Base-by-base conservation (phyloP, 1,284 basidiomycete genomes). In the Heliocybe sulcata region DNA sequence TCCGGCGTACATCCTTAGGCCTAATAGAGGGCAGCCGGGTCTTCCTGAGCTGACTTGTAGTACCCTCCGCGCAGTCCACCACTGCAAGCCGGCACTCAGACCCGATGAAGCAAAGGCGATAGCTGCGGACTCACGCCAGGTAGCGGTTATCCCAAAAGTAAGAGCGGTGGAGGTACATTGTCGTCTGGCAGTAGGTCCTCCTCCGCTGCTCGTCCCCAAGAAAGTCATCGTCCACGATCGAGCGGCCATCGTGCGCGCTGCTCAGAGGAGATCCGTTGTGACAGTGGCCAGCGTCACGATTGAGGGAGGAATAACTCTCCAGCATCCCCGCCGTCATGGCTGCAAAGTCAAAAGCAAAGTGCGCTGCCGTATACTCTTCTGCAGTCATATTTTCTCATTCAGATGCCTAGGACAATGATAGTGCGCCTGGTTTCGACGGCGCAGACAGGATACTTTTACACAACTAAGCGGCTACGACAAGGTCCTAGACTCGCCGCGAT, bases 371-470 rank as follows among this genome's bases (percentile, higher is more conserved):
- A n/a, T 6, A n/a, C 38, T 42, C 12, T 16, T 16, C 38, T 8
- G 16, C 19, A 4, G 12, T 35, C 8, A 6, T 42, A 8, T n/a
- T 6, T 8, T 6, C 16, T 42, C 38, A 16, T n/a, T 16, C 38
- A 16, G 16, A n/a, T n/a, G 12, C 6, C 38, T 49, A 94, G 92
- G 68, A 92, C 89, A 1, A 71, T 94, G 56, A 85, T 94, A 57
- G 84, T 94, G 53, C 87, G 90, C 52, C 77, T 95, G 61, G 84
- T 94, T 55, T 94, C 92, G 14, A 92, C 91, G 1, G 92, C 92
- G 1, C 87, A 92, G 68, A 94, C 92, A 1, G 92, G 92, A 16
- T 93, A 81, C 73, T 94, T 94, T 70, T 95, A 94, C 72, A 91
- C 90, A 10, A 89, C 87, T 2, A 80, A 84, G 60, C 79, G 92